Base-by-base conservation (phyloP, 495 filamentous ascomycete species). In the Trichodelitschia bisporula region DNA sequence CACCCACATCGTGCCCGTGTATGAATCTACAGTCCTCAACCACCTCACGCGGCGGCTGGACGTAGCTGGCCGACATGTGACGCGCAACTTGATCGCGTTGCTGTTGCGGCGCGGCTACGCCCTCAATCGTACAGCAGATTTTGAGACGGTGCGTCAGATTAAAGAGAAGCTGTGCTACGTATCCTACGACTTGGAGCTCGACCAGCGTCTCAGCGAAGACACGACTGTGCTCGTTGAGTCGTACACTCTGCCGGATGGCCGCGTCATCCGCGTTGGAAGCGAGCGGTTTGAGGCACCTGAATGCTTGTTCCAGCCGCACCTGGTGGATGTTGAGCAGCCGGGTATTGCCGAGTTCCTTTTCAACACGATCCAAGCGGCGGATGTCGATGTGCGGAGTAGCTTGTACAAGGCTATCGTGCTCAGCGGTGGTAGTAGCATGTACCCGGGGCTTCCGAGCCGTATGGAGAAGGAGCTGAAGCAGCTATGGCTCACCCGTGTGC, bases 381-480 rank as follows among this genome's bases (percentile, higher is more conserved):
- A 95, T 44, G 79, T 99, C 36, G 86, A 99, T 51, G 75, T 95
- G 21, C 72, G 86, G 33, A 69, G 67, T 27, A 86, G 77, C 41
- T 58, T 99, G 34, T 99, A 89, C 62, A 91, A 90, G 59, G 86
- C 89, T 3, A 75, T 99, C 41, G 86, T 99, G 36, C 67, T 99
- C 28, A 91, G 79, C 26, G 86, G 86, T 40, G 86, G 86, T 37
- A 83, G 73, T 55, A 84, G 75, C 66, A 99, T 99, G 86, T 99
- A 99, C 46, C 86, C 86, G 0, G 86, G 86, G 36, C 59, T 99
- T 31, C 89, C 86, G 10, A 84, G 77, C 26, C 66, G 86, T 30
- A 56, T 99, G 48, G 86, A 99, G 61, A 95, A 95, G 59, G 86
- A 99, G 55, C 54, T 99, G 38, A 95, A 95, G 61, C 86, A 99